A percentile compares a stretch with the other conserved stretches of the same genome.
phyloP scores from a whole-genome alignment of 148 eudicot genomes.

The Rheum nobile region DNA sequence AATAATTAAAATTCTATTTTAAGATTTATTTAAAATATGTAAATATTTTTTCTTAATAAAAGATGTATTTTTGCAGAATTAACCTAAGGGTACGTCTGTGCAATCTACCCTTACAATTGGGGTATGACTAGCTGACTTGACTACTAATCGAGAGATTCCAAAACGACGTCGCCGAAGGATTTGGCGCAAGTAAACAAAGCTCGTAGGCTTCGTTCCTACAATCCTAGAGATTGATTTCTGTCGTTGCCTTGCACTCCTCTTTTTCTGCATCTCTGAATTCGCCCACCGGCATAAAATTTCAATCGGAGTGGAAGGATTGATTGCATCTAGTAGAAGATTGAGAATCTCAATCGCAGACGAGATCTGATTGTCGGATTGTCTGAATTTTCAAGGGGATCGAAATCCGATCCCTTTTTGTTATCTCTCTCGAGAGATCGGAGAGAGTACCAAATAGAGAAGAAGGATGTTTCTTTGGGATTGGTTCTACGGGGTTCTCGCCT shows the following conservation, averaged over 20 bases:
- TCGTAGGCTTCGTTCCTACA: no score
- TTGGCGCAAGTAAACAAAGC: no score
- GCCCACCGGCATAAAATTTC: not conserved
- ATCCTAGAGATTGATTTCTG: no score
- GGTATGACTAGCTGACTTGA: no score
- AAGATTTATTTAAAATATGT: no score
- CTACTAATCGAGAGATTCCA: not conserved
- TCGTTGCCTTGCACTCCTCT: not conserved
- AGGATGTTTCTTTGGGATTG: slow-evolving; percentile 50
- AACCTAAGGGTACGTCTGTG: no score
- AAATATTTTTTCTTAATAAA: no score
- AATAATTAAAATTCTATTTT: no score
- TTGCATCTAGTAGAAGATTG: not conserved
- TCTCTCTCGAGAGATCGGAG: not conserved
- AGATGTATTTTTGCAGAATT: no score
- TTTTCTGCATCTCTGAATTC: not conserved
- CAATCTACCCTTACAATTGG: no score
- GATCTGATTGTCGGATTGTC: not conserved
- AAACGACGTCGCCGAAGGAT: not conserved
- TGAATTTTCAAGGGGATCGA: not conserved
- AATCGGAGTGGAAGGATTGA: not conserved
- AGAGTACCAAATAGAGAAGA: not conserved
- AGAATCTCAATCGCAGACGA: not conserved
- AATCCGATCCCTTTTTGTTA: not conserved
- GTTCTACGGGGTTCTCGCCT: slow-evolving; percentile 63